Conservation (phyloP, 495 filamentous ascomycete genomes). For the Cercophora samala region DNA sequence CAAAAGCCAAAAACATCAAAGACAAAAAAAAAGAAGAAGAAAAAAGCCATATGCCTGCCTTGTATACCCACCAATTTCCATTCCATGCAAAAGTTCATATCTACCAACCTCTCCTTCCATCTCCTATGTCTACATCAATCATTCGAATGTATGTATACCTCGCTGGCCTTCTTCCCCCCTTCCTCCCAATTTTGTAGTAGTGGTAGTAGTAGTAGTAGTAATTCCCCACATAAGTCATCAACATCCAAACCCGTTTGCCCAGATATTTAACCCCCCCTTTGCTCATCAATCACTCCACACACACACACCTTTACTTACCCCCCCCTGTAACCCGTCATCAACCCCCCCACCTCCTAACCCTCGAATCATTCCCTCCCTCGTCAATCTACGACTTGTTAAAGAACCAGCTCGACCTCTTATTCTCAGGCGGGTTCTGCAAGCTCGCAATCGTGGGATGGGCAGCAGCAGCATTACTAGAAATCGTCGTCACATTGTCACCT, state of each 20-base stretch:
- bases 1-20: not conserved
- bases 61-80: not conserved
- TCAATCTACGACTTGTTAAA: constrained; percentile 37
- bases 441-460: constrained; percentile 50
- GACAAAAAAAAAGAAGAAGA: constrained; percentile 4
- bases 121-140: not conserved
- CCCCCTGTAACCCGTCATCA: no score
- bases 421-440: constrained; percentile 48
- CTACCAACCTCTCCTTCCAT: not conserved
- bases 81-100: not conserved
- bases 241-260: not conserved
- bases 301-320: not conserved
- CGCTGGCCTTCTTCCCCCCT: not conserved
- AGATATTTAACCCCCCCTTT: not conserved
- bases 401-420: constrained; percentile 59
- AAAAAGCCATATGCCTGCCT: not conserved
- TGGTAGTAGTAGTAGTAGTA: no score
- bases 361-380: not conserved
- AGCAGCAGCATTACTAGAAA: constrained; percentile 24
- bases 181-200: not conserved
- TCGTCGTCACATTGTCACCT: constrained; percentile 55
- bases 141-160: not conserved
- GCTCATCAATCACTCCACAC: no score
- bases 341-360: not conserved
- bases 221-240: not conserved